Evolutionary conservation across 306 rosid genomes (phyloP), one percentile per base, ranked within the genome.

Genomic region (Cucumis cinereus): DNA sequence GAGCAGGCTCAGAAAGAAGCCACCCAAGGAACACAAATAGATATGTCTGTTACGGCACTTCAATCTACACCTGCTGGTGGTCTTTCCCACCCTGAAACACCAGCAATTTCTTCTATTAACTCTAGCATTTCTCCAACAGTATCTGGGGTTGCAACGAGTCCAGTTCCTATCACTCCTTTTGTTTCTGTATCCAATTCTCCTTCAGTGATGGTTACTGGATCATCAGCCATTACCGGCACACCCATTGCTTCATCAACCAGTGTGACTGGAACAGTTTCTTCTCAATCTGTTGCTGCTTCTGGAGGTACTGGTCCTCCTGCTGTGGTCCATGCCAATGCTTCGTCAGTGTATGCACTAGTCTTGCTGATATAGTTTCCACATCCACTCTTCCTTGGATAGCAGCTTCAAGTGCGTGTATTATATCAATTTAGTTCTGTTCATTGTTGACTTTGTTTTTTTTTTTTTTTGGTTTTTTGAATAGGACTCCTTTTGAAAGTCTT

Each of bases 1-100:
- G 99, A 92, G 77, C 96, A 83, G 77, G 98, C 98, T 63, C 91
- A 89, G 79, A 89, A 86, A 85, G 87, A 90, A 77, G 64, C 23
- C 62, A 81, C 74, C 87, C 90, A 84, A 74, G 90, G 92, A 77
- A 67, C 45, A 49, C 92, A 77, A 75, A 70, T 87, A 82, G 93
- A 92, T 69, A 68, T 81, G 63, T 82, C 45, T 81, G 84, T 64
- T 63, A 69, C 84, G 10, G 19, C 60, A 61, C 49, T 90, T 78
- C 89, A 76, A 81, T 66, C 82, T 74, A 77, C 86, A 70, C 75
- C 75, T 63, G 87, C 78, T 26, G 77, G 43, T 72, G 77, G 67
- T 50, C 74, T 62, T 28, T 73, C 95, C 59, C 77, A 84, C 7
- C 83, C 84, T 77, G 86, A 86, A 75, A 78, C 86, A 74, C 49